These are phyloP conservation scores for Russula griseocarnosa DNA, from an alignment of 768 basidiomycete species.

Conservation along the genomic window DNA sequence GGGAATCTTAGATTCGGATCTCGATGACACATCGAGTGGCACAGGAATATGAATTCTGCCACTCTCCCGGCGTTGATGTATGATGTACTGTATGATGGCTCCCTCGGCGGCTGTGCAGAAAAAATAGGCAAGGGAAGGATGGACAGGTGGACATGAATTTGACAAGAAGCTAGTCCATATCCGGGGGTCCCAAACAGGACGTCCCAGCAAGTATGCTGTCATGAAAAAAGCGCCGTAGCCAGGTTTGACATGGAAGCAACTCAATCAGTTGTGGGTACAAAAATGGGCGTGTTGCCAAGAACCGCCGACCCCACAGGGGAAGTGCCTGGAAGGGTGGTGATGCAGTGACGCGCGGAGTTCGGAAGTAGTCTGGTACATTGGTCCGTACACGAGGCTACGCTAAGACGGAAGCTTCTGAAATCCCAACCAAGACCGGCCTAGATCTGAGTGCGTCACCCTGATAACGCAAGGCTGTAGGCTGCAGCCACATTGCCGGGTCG, in stretches of 20 bases:
- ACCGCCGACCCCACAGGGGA: conserved; percentile 29
- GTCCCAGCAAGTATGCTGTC: conserved; percentile 14
- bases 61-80: conserved; percentile 18
- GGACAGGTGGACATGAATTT: conserved; percentile 21
- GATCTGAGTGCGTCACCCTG: conserved; percentile 26
- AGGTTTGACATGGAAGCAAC: conserved; percentile 27
- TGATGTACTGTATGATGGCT: conserved; percentile 20
- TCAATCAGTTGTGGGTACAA: conserved; percentile 25
- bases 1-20: conserved; percentile 21
- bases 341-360: conserved; percentile 27
- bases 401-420: conserved; percentile 27
- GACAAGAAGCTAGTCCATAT: conserved; percentile 21
- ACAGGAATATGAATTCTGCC: conserved; percentile 24
- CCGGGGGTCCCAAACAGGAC: conserved; percentile 6
- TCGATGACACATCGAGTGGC: conserved; percentile 23
- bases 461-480: conserved; percentile 22
- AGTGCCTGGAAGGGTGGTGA: conserved; percentile 26
- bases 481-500: conserved; percentile 18
- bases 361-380: conserved; percentile 21
- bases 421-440: conserved; percentile 24
- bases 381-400: conserved; percentile 25
- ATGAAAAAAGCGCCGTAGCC: conserved; percentile 20
- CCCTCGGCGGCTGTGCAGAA: conserved; percentile 24
- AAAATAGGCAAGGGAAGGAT: conserved; percentile 9
- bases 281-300: conserved; percentile 25